phyloP scores from a whole-genome alignment of 225 moss, liverwort and hornwort species.

The Physcomitrellopsis africana region DNA sequence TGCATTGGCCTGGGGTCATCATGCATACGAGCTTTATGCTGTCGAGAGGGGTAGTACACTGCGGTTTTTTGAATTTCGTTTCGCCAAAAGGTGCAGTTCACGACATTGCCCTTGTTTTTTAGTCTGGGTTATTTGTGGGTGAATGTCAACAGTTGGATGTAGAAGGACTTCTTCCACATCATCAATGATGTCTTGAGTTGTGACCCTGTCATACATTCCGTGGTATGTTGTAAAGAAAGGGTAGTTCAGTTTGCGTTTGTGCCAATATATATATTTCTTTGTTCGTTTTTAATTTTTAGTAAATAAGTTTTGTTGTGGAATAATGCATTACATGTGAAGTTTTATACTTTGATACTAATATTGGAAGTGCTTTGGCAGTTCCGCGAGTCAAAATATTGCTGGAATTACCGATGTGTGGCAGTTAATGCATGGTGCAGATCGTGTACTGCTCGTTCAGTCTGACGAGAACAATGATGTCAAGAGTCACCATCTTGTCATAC shows the following conservation, averaged over 20 bases:
- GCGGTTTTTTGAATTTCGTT: constrained; percentile 90
- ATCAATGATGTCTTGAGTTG: no score
- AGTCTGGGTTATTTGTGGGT: constrained; percentile 4
- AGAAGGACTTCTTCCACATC: constrained; percentile 11
- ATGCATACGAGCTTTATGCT: constrained; percentile 94
- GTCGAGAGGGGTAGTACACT: constrained; percentile 85
- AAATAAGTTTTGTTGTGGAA: no score
- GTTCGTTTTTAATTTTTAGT: no score
- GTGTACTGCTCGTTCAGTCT: constrained; percentile 93
- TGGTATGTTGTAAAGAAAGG: no score
- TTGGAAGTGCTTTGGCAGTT: constrained; percentile 44
- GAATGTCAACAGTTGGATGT: background rate
- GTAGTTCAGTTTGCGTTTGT: no score
- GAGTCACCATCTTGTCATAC: constrained; percentile 91
- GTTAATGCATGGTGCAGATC: constrained; percentile 93
- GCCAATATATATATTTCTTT: no score
- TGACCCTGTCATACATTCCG: no score
- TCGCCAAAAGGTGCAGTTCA: constrained; percentile 77
- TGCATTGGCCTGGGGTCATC: constrained; percentile 89
- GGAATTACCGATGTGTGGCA: constrained; percentile 91
- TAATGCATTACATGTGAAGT: constrained; percentile 3
- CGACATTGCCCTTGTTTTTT: background rate
- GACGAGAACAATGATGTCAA: constrained; percentile 91
- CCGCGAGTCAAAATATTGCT: constrained; percentile 82
- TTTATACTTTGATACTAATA: constrained; percentile 9